phyloP scores from a whole-genome alignment of 2,329 filamentous ascomycete genomes.

The Colletotrichum abscissum region DNA sequence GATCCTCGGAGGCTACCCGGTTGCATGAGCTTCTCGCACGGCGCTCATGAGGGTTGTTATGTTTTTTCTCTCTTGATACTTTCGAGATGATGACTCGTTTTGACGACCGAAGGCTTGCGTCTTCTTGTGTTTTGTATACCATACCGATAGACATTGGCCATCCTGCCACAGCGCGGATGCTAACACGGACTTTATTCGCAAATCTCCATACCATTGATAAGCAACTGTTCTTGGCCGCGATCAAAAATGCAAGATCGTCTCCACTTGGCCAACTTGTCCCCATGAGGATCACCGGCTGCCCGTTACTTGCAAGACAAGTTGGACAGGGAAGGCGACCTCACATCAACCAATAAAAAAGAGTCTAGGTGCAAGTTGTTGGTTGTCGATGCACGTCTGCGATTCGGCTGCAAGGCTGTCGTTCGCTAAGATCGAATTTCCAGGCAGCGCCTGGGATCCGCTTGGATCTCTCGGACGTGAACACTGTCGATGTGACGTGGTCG shows the following conservation, averaged over 20 bases:
- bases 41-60: slow-evolving; percentile 5
- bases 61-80: background rate
- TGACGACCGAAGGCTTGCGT: slow-evolving; percentile 8
- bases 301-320: background rate
- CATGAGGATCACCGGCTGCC: background rate
- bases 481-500: slow-evolving; percentile 26
- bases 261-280: background rate
- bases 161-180: slow-evolving; percentile 7
- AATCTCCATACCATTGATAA: background rate
- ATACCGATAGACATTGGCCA: slow-evolving; percentile 19
- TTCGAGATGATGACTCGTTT: slow-evolving; percentile 18
- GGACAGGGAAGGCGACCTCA: background rate
- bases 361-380: background rate
- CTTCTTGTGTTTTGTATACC: slow-evolving; percentile 19
- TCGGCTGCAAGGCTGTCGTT: slow-evolving; percentile 16
- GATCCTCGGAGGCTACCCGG: slow-evolving; percentile 7
- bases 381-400: background rate
- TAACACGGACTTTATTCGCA: slow-evolving; percentile 8
- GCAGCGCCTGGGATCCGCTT: slow-evolving; percentile 29
- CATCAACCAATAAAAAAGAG: background rate
- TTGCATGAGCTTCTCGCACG: slow-evolving; percentile 12
- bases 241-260: background rate
- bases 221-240: background rate
- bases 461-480: slow-evolving; percentile 24
- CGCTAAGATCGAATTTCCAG: slow-evolving; percentile 20